phyloP scores from a whole-genome alignment of 306 rosid species.

The Castanopsis chinensis region DNA sequence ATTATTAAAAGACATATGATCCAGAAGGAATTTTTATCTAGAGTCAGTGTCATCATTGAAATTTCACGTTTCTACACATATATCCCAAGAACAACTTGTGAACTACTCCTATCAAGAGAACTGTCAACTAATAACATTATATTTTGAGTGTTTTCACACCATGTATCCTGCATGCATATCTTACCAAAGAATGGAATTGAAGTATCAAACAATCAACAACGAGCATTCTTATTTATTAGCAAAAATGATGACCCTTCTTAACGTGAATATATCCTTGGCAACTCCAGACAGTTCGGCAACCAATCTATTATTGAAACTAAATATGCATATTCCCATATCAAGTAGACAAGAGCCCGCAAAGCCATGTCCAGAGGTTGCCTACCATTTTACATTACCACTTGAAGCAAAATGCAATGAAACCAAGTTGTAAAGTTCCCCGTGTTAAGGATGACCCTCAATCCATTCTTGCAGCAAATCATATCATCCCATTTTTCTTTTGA shows the following conservation, averaged over 20 bases:
- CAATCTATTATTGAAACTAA: not conserved
- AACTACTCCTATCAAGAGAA: not conserved
- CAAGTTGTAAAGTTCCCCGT: slow-evolving; percentile 14
- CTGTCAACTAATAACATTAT: not conserved
- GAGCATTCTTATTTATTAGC: not conserved
- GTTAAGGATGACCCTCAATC: slow-evolving; percentile 13
- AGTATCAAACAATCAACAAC: not conserved
- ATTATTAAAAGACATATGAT: not conserved
- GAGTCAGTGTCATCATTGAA: not conserved
- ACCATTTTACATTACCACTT: slow-evolving; percentile 13
- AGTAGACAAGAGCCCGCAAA: not conserved
- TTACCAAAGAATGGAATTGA: not conserved
- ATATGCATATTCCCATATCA: slow-evolving; percentile 3
- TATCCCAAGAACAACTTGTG: not conserved
- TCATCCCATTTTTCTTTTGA: not conserved
- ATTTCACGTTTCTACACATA: not conserved
- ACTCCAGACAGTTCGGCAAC: slow-evolving; percentile 14
- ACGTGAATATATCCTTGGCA: slow-evolving; percentile 2
- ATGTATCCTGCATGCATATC: not conserved
- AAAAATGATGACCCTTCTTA: slow-evolving; percentile 6
- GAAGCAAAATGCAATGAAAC: slow-evolving; percentile 19
- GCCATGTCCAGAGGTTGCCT: slow-evolving; percentile 16
- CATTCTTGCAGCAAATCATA: slow-evolving; percentile 17
- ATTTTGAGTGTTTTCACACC: not conserved
- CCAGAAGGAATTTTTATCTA: not conserved